Percentiles rank a stretch among this genome's conserved stretches.
These are phyloP conservation scores for Panicum hallii DNA, from an alignment of 202 grass and related monocot genomes.

Conservation along the genomic window DNA sequence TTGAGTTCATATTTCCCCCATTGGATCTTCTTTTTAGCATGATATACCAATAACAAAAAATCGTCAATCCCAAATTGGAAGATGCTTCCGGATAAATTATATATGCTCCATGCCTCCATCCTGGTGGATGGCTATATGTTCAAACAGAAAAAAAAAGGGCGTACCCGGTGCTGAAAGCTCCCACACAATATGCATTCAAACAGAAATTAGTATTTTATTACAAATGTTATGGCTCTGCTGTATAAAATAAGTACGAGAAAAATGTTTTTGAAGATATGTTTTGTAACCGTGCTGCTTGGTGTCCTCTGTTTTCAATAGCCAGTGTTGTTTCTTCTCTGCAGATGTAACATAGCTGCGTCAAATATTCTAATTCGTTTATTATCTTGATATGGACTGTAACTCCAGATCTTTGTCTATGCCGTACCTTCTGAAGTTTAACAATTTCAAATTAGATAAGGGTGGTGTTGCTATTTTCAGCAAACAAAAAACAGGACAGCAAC, in stretches of 20 bases:
- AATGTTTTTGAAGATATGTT: not conserved
- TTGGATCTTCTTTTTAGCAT: conserved; percentile 17
- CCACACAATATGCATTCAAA: not conserved
- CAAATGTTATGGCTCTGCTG: not conserved
- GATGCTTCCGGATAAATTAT: conserved; percentile 6
- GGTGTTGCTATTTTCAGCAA: not conserved
- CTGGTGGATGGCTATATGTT: conserved; percentile 5
- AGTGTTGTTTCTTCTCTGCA: not conserved
- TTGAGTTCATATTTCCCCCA: conserved; percentile 8
- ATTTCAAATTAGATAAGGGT: not conserved
- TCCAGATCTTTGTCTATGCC: not conserved
- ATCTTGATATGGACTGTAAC: not conserved
- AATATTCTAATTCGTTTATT: conserved; percentile 21
- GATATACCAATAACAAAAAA: conserved; percentile 11
- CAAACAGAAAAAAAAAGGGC: not conserved
- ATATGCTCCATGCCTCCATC: not conserved
- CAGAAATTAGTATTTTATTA: not conserved
- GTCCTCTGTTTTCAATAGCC: conserved; percentile 2
- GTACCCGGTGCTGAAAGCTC: too few species aligned
- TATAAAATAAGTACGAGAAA: not conserved
- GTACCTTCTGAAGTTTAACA: not conserved
- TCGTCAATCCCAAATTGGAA: conserved; percentile 2
- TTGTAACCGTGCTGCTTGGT: not conserved
- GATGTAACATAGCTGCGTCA: not conserved
- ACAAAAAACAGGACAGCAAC: not conserved